Percentiles rank a stretch among this genome's conserved stretches.
phyloP scores from a whole-genome alignment of 208 protist genomes.

The Spongospora subterranea region DNA sequence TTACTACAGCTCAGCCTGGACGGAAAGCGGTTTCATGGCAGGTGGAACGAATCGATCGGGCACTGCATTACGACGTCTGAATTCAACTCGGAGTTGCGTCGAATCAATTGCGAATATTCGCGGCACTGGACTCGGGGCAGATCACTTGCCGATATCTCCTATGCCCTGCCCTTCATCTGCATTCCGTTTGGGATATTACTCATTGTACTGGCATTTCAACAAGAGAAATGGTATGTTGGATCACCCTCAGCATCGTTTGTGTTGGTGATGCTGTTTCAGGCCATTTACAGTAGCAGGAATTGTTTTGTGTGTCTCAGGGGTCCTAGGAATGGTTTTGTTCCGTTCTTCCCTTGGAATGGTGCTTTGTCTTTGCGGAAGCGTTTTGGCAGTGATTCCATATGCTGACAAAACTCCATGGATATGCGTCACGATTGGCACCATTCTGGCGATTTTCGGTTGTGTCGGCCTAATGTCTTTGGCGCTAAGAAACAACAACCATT shows the following conservation, averaged over 20 bases:
- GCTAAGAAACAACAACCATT: neutral
- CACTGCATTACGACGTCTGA: conserved; percentile 28
- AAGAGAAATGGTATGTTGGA: conserved; percentile 28
- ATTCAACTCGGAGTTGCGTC: conserved; percentile 36
- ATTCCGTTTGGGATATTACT: conserved; percentile 29
- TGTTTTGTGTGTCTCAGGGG: neutral
- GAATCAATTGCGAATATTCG: conserved; percentile 35
- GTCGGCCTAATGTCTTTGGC: conserved; percentile 24
- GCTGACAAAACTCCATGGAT: neutral
- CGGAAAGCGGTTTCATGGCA: conserved; percentile 19
- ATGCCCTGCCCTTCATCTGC: conserved; percentile 52
- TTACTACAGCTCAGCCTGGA: conserved; percentile 32
- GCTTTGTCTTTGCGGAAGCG: neutral
- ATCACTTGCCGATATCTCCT: neutral
- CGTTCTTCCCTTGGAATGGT: neutral
- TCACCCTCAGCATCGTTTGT: neutral
- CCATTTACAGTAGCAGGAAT: conserved; percentile 1
- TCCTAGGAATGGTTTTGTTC: neutral
- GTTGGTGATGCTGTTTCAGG: neutral
- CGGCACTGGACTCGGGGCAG: neutral
- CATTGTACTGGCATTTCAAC: conserved; percentile 34
- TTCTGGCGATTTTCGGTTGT: conserved; percentile 1
- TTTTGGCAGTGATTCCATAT: conserved; percentile 16
- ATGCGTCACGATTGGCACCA: conserved; percentile 18
- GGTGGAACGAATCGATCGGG: conserved; percentile 1